Evolutionary conservation across 495 filamentous ascomycete species (phyloP).

Genomic region (Platismatia glauca): DNA sequence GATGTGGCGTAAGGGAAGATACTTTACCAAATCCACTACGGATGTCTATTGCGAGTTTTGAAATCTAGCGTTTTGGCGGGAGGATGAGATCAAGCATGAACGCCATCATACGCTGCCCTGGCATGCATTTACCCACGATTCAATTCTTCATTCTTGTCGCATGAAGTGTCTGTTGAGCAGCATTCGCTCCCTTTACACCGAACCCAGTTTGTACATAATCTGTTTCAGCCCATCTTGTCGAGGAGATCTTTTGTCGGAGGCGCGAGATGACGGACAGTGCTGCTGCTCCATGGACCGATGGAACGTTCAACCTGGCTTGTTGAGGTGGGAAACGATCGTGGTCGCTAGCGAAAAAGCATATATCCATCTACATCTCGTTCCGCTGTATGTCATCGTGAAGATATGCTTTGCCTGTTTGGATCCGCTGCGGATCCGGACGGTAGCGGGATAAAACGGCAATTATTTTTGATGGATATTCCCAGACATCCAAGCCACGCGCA

Average conservation of each 20-base stretch:
- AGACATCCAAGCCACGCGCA: neutral
- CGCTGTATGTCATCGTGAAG: neutral
- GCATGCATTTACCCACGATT: conserved; percentile 5
- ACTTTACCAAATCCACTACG: neutral
- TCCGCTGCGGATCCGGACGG: neutral
- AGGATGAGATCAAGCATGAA: neutral
- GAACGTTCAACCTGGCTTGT: neutral
- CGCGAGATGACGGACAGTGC: conserved; percentile 7
- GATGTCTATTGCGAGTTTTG: neutral
- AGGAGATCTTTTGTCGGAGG: neutral
- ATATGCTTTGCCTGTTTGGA: neutral
- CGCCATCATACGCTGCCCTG: neutral
- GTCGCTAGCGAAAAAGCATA: neutral
- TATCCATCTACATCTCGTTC: neutral
- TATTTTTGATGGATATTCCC: neutral
- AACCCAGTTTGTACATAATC: conserved; percentile 11
- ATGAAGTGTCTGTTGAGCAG: conserved; percentile 17
- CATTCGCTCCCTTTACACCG: conserved; percentile 10
- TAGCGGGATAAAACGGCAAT: too few species aligned
- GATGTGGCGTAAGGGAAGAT: conserved; percentile 8
- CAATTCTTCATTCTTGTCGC: conserved; percentile 9
- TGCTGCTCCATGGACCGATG: neutral
- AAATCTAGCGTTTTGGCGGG: neutral
- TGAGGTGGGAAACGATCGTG: neutral
- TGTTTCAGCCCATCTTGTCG: conserved; percentile 6